phyloP scores from a whole-genome alignment of 2,329 filamentous ascomycete species.

The Coleophoma cylindrospora region DNA sequence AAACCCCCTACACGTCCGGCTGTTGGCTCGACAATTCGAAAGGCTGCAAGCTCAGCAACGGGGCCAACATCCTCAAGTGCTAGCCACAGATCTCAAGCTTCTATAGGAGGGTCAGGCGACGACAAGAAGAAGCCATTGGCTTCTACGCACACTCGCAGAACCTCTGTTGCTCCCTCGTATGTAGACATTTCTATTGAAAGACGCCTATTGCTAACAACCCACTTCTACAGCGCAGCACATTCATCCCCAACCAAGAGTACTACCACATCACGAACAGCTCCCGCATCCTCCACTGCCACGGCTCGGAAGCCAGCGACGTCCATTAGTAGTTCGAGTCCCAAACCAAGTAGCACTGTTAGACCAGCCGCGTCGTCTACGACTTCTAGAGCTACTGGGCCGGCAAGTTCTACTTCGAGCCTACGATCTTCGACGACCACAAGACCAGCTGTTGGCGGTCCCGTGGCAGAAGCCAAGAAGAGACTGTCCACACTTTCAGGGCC shows the following conservation, averaged over 20 bases:
- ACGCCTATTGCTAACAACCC: neutral
- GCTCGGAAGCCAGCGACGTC: conserved; percentile 23
- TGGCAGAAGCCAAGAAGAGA: conserved; percentile 50
- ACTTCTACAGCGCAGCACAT: neutral
- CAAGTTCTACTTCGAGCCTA: conserved; percentile 21
- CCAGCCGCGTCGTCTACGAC: conserved; percentile 33
- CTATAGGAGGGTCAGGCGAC: conserved; percentile 24
- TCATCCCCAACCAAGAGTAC: neutral
- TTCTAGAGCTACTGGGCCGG: conserved; percentile 23
- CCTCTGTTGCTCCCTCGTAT: conserved; percentile 20
- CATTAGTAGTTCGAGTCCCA: conserved; percentile 26
- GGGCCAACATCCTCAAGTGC: conserved; percentile 21
- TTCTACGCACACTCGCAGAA: conserved; percentile 18
- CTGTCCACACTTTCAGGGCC: conserved; percentile 44
- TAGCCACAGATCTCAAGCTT: conserved; percentile 20
- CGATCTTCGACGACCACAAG: conserved; percentile 26
- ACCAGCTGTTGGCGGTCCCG: conserved; percentile 29
- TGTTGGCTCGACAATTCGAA: conserved; percentile 19
- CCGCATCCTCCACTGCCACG: conserved; percentile 12
- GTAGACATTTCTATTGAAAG: neutral
- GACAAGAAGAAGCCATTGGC: conserved; percentile 24
- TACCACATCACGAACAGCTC: neutral
- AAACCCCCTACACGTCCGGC: conserved; percentile 26
- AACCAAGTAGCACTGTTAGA: conserved; percentile 23
- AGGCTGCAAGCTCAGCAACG: conserved; percentile 23